Evolutionary conservation across 441 rosid genomes (phyloP).

Genomic region (Eruca vesicaria): DNA sequence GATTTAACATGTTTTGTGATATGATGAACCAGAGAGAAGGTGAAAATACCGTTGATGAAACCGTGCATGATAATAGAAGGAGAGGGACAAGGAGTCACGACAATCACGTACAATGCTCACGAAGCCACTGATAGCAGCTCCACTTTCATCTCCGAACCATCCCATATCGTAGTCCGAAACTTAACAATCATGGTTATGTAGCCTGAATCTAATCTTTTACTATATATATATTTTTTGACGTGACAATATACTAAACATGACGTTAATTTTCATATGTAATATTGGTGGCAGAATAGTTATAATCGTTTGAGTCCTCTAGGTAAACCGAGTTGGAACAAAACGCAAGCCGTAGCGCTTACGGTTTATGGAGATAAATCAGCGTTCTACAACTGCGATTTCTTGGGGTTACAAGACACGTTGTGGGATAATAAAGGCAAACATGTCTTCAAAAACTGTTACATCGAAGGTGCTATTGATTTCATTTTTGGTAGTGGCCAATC

Average conservation of each 20-base stretch:
- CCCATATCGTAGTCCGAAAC: conserved; percentile 37
- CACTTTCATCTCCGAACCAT: conserved; percentile 42
- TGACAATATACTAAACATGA: background rate
- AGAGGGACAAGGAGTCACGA: conserved; percentile 32
- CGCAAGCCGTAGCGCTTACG: conserved; percentile 45
- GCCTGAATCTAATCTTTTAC: background rate
- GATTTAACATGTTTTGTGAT: background rate
- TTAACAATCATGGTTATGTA: conserved; percentile 45
- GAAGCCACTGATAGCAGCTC: conserved; percentile 38
- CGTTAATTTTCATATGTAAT: background rate
- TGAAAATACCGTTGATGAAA: conserved; percentile 33
- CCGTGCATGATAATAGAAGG: conserved; percentile 50
- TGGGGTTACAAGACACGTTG: conserved; percentile 57
- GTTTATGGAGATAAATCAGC: conserved; percentile 51
- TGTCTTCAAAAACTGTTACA: conserved; percentile 41
- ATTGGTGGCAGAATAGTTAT: conserved; percentile 36
- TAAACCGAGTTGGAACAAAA: background rate
- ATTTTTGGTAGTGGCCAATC: conserved; percentile 57
- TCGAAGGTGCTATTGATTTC: conserved; percentile 55
- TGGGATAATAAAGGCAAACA: conserved; percentile 54
- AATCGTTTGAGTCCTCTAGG: conserved; percentile 3
- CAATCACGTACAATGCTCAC: conserved; percentile 37
- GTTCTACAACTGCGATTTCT: conserved; percentile 41
- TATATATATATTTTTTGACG: background rate
- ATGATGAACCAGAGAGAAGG: conserved; percentile 42